A percentile compares a stretch with the other conserved stretches of the same genome.
These are phyloP conservation scores for Penicillium sp. DNA, from an alignment of 2,329 filamentous ascomycete species.

Conservation along the genomic window DNA sequence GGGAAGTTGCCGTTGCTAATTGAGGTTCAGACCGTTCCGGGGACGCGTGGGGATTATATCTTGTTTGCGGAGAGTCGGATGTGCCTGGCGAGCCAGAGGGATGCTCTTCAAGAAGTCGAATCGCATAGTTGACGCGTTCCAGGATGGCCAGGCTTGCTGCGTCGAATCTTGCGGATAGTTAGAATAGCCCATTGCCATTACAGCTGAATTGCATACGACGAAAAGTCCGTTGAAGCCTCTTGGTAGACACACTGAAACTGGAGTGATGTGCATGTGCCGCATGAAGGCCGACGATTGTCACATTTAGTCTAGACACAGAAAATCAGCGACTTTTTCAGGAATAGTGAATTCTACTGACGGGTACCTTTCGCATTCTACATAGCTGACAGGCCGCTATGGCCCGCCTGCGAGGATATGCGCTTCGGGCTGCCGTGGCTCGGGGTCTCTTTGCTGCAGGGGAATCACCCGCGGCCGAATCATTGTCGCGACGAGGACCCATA, in stretches of 20 bases:
- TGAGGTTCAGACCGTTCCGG: too few species aligned
- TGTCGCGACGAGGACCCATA: background rate
- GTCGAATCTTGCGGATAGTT: background rate
- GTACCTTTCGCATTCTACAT: conserved; percentile 7
- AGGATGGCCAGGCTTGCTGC: background rate
- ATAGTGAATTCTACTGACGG: too few species aligned
- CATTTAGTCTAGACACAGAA: background rate
- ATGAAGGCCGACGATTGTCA: conserved; percentile 3
- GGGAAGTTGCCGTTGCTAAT: background rate
- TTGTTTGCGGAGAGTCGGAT: too few species aligned
- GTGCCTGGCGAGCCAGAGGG: background rate
- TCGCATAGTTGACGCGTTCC: background rate
- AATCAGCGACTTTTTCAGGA: background rate
- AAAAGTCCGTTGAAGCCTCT: conserved; percentile 3
- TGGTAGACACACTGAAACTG: conserved; percentile 1
- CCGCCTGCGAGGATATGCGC: conserved; percentile 5
- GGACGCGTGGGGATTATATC: too few species aligned
- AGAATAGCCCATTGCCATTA: background rate
- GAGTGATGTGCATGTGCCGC: conserved; percentile 3
- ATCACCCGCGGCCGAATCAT: background rate
- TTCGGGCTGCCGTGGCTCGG: background rate
- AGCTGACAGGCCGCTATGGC: background rate
- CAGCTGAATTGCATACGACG: background rate
- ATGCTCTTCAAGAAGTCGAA: background rate
- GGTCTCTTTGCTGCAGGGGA: conserved; percentile 1